Conservation (phyloP, 108 stramenopile species). For the Cyclotella distinguenda region DNA sequence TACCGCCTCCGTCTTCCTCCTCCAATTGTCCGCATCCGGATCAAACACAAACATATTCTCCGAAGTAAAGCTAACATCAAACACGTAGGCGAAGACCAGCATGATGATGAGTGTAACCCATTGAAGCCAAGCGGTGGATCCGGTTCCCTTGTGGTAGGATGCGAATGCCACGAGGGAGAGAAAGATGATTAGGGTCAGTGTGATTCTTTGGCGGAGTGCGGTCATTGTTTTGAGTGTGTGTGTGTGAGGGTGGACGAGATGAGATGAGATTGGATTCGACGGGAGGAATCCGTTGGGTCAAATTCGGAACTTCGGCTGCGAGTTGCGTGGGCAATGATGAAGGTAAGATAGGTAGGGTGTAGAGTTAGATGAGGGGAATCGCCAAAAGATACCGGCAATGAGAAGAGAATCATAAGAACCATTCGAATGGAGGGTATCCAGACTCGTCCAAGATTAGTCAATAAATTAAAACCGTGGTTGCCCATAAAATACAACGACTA, state of each 20-base stretch:
- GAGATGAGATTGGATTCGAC: background rate
- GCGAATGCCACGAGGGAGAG: constrained; percentile 78
- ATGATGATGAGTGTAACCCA: constrained; percentile 65
- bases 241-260: background rate
- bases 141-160: constrained; percentile 75
- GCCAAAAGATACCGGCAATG: no score
- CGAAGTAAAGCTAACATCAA: constrained; percentile 79
- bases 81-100: constrained; percentile 62
- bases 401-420: no score
- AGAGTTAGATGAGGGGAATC: no score
- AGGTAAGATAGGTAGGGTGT: no score
- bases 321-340: no score
- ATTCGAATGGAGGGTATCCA: no score
- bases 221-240: constrained; percentile 31
- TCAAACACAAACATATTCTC: constrained; percentile 82
- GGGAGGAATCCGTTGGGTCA: no score
- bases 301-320: no score
- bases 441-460: no score
- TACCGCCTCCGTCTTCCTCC: constrained; percentile 80
- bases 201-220: constrained; percentile 44
- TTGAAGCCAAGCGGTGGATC: constrained; percentile 80
- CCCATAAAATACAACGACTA: no score
- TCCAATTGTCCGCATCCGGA: constrained; percentile 92
- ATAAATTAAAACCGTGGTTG: no score
- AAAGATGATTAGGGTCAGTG: constrained; percentile 59